These are phyloP conservation scores for Russula olivacea DNA, from an alignment of 768 basidiomycete genomes.

Conservation along the genomic window DNA sequence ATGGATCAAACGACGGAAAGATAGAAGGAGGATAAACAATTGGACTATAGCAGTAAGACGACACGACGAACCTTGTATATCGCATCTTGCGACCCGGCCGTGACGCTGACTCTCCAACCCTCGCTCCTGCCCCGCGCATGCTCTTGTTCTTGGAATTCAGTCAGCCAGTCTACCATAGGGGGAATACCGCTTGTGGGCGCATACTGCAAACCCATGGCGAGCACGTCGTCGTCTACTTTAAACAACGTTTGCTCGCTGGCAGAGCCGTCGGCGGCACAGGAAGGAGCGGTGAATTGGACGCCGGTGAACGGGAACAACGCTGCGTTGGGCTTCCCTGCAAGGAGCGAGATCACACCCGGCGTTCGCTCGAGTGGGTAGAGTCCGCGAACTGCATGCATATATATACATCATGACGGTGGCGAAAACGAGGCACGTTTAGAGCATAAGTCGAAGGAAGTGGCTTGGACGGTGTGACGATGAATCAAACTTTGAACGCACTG, in stretches of 20 bases:
- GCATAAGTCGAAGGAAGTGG: not conserved
- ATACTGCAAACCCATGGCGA: conserved; percentile 71
- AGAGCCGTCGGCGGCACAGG: conserved; percentile 36
- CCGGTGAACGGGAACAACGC: conserved; percentile 88
- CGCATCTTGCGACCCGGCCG: conserved; percentile 83
- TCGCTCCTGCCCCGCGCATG: conserved; percentile 53
- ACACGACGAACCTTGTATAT: conserved; percentile 64
- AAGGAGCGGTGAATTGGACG: conserved; percentile 55
- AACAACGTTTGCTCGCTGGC: conserved; percentile 41
- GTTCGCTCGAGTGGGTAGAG: conserved; percentile 74
- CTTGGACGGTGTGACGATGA: not conserved
- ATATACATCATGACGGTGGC: not conserved
- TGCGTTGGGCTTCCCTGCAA: conserved; percentile 90
- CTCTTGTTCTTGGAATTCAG: conserved; percentile 58
- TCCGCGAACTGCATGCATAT: conserved; percentile 41
- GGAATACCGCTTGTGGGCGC: conserved; percentile 64
- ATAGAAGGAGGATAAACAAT: not conserved
- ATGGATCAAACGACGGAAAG: not conserved
- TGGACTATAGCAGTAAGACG: not conserved
- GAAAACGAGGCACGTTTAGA: not conserved
- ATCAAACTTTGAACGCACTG: conserved; percentile 41
- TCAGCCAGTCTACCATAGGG: conserved; percentile 61
- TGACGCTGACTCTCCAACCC: conserved; percentile 74
- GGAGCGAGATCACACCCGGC: conserved; percentile 72
- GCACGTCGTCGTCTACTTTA: conserved; percentile 50